phyloP scores from a whole-genome alignment of 2,329 filamentous ascomycete genomes.

The Endothia cerciana region DNA sequence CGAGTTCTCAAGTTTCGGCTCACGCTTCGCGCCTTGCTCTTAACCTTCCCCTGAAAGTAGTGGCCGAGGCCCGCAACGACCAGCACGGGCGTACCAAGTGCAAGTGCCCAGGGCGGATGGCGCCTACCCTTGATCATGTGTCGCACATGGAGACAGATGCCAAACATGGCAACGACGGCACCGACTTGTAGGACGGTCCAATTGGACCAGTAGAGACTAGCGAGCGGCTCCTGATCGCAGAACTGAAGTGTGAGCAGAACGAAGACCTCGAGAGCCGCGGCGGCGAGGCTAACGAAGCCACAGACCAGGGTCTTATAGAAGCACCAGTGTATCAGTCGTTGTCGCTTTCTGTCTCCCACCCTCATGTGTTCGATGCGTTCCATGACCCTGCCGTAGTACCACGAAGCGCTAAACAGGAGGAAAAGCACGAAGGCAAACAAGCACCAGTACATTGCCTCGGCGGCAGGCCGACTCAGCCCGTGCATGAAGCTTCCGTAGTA shows the following conservation, averaged over 20 bases:
- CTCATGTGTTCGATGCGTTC: constrained; percentile 22
- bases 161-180: constrained; percentile 60
- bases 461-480: constrained; percentile 6
- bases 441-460: constrained; percentile 25
- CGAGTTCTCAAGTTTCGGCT: constrained; percentile 32
- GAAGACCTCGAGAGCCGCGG: constrained; percentile 59
- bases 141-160: constrained; percentile 57
- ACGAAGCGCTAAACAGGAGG: constrained; percentile 26
- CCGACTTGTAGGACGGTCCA: constrained; percentile 65
- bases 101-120: constrained; percentile 64
- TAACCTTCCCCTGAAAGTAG: constrained; percentile 46
- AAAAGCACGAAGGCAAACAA: constrained; percentile 23
- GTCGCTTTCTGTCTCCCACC: constrained; percentile 35
- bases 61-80: constrained; percentile 60
- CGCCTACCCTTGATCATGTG: constrained; percentile 53
- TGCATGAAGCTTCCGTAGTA: constrained; percentile 28
- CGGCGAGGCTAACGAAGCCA: constrained; percentile 47
- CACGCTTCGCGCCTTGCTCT: constrained; percentile 42
- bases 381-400: constrained; percentile 24
- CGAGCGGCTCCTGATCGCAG: constrained; percentile 63
- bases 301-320: constrained; percentile 50
- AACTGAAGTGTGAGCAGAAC: constrained; percentile 58
- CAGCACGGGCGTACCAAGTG: constrained; percentile 62
- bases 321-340: constrained; percentile 43
- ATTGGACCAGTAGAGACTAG: constrained; percentile 63